Conservation (phyloP, 768 basidiomycete species). For the Hortiboletus flavorubellus region DNA sequence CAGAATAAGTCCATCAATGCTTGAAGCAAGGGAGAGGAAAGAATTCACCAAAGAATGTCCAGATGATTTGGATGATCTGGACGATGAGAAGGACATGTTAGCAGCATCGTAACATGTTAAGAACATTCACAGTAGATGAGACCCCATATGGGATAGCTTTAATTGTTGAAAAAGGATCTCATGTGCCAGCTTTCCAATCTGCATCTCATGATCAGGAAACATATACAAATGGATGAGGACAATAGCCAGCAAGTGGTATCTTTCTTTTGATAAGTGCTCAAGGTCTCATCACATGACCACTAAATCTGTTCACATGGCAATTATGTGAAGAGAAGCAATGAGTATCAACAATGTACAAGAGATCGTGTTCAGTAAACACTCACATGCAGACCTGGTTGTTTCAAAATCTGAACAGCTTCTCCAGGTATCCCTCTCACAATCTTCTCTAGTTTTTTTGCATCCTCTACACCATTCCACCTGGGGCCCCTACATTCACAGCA, state of each 20-base stretch:
- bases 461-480: slow-evolving; percentile 72
- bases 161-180: slow-evolving; percentile 86
- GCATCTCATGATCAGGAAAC: slow-evolving; percentile 79
- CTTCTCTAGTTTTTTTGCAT: slow-evolving; percentile 76
- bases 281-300: slow-evolving; percentile 56
- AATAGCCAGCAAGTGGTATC: slow-evolving; percentile 86
- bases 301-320: slow-evolving; percentile 40
- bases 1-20: too few relatives aligned
- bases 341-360: not conserved
- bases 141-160: slow-evolving; percentile 92
- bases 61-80: too few relatives aligned
- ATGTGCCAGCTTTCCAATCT: slow-evolving; percentile 69
- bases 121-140: slow-evolving; percentile 91
- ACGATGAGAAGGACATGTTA: too few relatives aligned
- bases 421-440: slow-evolving; percentile 82
- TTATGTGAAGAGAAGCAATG: not conserved
- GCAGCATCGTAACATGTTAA: too few relatives aligned
- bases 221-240: slow-evolving; percentile 92
- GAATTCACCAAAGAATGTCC: too few relatives aligned
- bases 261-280: slow-evolving; percentile 67
- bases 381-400: slow-evolving; percentile 53
- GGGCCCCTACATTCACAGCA: slow-evolving; percentile 67
- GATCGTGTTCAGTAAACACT: not conserved
- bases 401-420: slow-evolving; percentile 83
- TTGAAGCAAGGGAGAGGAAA: too few relatives aligned